A percentile compares a stretch with the other conserved stretches of the same genome.
These are phyloP conservation scores for Tylopilus intermedius DNA, from an alignment of 768 basidiomycete species.

Conservation along the genomic window DNA sequence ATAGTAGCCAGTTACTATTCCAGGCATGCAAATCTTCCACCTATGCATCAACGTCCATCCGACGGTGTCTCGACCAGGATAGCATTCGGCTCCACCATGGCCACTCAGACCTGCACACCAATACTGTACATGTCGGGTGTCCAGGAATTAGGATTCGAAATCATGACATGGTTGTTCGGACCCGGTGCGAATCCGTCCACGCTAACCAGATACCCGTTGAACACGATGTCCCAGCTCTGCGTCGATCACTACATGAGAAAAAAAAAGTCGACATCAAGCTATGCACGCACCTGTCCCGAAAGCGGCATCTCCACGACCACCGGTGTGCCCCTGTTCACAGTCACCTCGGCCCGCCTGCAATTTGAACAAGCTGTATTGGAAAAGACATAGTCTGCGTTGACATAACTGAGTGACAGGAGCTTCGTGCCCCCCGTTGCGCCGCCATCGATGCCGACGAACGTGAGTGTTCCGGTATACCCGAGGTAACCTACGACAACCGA, in stretches of 20 bases:
- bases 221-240: slow-evolving; percentile 5
- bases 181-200: slow-evolving; percentile 11
- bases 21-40: no score
- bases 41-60: no score
- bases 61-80: no score
- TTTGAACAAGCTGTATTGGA: slow-evolving; percentile 6
- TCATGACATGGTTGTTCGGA: neutral
- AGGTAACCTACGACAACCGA: neutral
- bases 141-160: slow-evolving; percentile 5
- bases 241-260: neutral
- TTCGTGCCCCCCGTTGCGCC: neutral
- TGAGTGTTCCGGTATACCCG: slow-evolving; percentile 4
- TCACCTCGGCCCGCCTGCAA: slow-evolving; percentile 6
- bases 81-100: no score
- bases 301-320: slow-evolving; percentile 9
- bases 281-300: slow-evolving; percentile 3
- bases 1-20: no score
- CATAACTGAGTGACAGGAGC: slow-evolving; percentile 1
- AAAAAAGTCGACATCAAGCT: neutral
- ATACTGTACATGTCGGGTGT: slow-evolving; percentile 6
- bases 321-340: slow-evolving; percentile 1
- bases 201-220: slow-evolving; percentile 1
- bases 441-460: slow-evolving; percentile 6
- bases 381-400: slow-evolving; percentile 9
- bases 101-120: neutral